Conservation (phyloP, 2,329 filamentous ascomycete species). For the Aspergillus neotritici region DNA sequence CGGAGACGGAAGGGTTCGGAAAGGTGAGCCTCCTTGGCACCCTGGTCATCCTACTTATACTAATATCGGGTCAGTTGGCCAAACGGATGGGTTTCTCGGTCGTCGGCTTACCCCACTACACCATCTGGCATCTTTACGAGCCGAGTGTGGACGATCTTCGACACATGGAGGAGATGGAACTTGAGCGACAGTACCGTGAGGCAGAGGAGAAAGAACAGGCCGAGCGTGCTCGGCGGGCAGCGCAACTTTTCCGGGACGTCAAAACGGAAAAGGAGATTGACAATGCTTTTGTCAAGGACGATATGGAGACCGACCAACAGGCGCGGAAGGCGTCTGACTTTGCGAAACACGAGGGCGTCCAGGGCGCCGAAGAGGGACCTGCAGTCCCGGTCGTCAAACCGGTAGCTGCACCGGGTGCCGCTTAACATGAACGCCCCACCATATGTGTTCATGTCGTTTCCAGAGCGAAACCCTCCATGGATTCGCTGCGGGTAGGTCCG, state of each 20-base stretch:
- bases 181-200: constrained; percentile 73
- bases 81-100: constrained; percentile 94
- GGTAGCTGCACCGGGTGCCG: constrained; percentile 10
- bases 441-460: not conserved
- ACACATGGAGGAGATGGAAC: constrained; percentile 98
- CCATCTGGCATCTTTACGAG: constrained; percentile 99
- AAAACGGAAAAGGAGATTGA: constrained; percentile 84
- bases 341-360: constrained; percentile 9
- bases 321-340: constrained; percentile 14
- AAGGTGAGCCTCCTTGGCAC: constrained; percentile 58
- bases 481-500: no score
- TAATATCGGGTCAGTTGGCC: constrained; percentile 64
- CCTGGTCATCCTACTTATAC: constrained; percentile 11
- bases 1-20: constrained; percentile 96
- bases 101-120: constrained; percentile 92
- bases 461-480: no score
- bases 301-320: constrained; percentile 55
- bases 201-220: constrained; percentile 69
- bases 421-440: not conserved
- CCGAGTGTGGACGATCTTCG: constrained; percentile 95
- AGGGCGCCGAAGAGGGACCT: constrained; percentile 20
- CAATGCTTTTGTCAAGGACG: constrained; percentile 69
- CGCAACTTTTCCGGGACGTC: constrained; percentile 71
- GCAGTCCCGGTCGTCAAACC: constrained; percentile 11
- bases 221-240: constrained; percentile 69